Base-by-base conservation (phyloP, 768 basidiomycete genomes). In the Symmetrospora coprosmae region DNA sequence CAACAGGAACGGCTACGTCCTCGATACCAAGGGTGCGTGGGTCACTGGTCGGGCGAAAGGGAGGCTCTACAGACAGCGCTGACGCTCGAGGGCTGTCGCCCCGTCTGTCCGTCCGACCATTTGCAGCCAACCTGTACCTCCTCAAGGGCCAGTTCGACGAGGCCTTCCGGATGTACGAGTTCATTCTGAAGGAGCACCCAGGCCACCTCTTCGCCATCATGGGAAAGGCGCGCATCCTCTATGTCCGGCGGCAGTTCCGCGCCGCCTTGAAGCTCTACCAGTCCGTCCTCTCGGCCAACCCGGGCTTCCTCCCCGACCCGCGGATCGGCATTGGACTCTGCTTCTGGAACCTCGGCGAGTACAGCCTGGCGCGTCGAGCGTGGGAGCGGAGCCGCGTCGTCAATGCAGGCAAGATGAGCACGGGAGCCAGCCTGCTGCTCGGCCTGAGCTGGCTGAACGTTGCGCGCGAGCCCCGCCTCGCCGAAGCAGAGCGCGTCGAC, bases 241-340 rank as follows among this genome's bases (percentile, higher is more conserved):
- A 90, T 69, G 81, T 85, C 8, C 78, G 82, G 51, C 78, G 86
- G 41, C 80, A 83, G 65, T 87, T 81, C 67, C 78, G 81, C 25
- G 82, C 84, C 45, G 84, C 94, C 2, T 78, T 99, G 27, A 83
- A 84, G 64, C 69, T 83, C 4, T 96, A 92, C 71, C 92, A 96
- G 71, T 81, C 82, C 47, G 83, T 91, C 8, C 77, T 97, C 11
- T 76, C 79, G 30, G 78, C 85, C 39, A 82, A 81, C 56, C 90
- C 92, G n/a, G 73, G 78, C 17, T 89, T 86, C 73, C 74, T 78
- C 25, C 94, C 92, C 0, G 92, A 99, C 72, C 92, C 94, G 33
- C 81, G 94, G 6, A 85, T 97, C 60, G 94, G 94, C 17, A 87
- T 97, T 38, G 94, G 94, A 8, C 74, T 99, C 4, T 96, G 92